Conservation (phyloP, 768 basidiomycete genomes). For the Tephrocybe sp. region DNA sequence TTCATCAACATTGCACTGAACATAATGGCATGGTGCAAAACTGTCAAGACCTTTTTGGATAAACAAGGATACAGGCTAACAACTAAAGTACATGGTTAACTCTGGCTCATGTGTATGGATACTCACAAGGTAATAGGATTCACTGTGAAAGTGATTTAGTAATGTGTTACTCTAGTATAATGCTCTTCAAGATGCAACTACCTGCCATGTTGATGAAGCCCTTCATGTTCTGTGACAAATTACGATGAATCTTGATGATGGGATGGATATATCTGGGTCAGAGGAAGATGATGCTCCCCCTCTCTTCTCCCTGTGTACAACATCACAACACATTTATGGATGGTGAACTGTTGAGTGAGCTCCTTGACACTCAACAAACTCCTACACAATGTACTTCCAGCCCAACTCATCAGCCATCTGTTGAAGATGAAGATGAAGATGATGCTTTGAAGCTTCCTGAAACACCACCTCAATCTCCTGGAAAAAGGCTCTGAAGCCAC, state of each 20-base stretch:
- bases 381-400: too few relatives aligned
- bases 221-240: neutral
- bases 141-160: constrained; percentile 21
- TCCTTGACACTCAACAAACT: too few relatives aligned
- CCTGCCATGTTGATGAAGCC: constrained; percentile 10
- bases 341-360: too few relatives aligned
- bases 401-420: too few relatives aligned
- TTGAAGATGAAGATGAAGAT: too few relatives aligned
- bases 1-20: constrained; percentile 28
- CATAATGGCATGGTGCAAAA: constrained; percentile 25
- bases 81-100: neutral
- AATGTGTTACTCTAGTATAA: constrained; percentile 27
- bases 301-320: neutral
- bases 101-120: neutral
- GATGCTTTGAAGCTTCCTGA: too few relatives aligned
- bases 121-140: constrained; percentile 16
- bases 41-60: constrained; percentile 23
- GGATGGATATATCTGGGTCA: too few relatives aligned
- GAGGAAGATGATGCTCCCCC: too few relatives aligned
- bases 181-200: constrained; percentile 14
- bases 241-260: neutral
- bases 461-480: neutral
- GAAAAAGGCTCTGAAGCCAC: neutral
- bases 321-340: too few relatives aligned
- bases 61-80: constrained; percentile 20